Evolutionary conservation across 768 basidiomycete genomes (phyloP).

Genomic region (Lactarius akahatsu): DNA sequence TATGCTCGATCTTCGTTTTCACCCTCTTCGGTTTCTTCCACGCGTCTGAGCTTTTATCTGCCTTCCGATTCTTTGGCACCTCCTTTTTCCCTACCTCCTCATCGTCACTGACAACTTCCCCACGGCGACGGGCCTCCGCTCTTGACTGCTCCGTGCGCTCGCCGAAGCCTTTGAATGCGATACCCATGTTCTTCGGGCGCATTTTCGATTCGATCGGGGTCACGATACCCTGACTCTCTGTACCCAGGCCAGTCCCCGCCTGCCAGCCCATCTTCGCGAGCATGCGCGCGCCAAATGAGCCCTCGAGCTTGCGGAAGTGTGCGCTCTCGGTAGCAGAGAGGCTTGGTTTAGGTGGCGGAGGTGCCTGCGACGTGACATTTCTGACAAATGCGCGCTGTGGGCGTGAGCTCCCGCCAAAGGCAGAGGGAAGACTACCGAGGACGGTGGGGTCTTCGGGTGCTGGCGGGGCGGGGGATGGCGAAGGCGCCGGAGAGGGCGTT

Average conservation of each 20-base stretch:
- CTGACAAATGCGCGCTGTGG: constrained; percentile 57
- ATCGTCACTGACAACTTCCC: constrained; percentile 73
- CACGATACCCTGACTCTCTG: constrained; percentile 77
- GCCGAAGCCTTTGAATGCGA: constrained; percentile 82
- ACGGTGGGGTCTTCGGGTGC: constrained; percentile 33
- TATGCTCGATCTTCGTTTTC: constrained; percentile 86
- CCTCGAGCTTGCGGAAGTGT: constrained; percentile 81
- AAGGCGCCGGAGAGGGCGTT: constrained; percentile 44
- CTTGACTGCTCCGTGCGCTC: constrained; percentile 87
- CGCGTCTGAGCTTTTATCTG: constrained; percentile 56
- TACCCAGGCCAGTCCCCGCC: constrained; percentile 75
- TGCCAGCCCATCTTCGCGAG: constrained; percentile 96
- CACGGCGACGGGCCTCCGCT: constrained; percentile 71
- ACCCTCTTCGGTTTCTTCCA: constrained; percentile 88
- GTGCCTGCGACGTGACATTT: constrained; percentile 41
- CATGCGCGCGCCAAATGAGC: constrained; percentile 84
- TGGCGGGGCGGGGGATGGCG: constrained; percentile 45
- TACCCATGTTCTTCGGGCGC: constrained; percentile 82
- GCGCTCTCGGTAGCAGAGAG: constrained; percentile 64
- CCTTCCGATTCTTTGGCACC: constrained; percentile 52
- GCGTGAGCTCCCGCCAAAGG: constrained; percentile 42
- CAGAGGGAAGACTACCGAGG: constrained; percentile 39
- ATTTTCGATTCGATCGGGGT: constrained; percentile 83
- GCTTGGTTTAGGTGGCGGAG: constrained; percentile 46
- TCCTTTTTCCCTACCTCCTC: constrained; percentile 54